Percentiles rank a stretch among this genome's conserved stretches.
These are phyloP conservation scores for Logfia minima DNA, from an alignment of 129 eudicot genomes.

Conservation along the genomic window DNA sequence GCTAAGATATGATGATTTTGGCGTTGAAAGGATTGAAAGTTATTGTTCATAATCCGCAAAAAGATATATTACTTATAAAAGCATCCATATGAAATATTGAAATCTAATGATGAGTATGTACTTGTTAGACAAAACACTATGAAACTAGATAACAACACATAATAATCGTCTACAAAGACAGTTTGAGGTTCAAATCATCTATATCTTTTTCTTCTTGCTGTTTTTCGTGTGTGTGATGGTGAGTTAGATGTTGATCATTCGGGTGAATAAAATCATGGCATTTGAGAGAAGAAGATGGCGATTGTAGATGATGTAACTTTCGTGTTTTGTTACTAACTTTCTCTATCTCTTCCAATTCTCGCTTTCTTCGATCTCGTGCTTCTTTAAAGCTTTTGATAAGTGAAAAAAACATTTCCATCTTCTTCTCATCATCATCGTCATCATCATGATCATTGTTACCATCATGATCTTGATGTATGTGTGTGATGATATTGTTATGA, in stretches of 20 bases:
- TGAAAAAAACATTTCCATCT: constrained; percentile 47
- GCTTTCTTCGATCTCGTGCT: constrained; percentile 27
- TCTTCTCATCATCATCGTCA: constrained; percentile 29
- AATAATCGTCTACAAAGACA: constrained; percentile 9
- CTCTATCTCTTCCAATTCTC: constrained; percentile 15
- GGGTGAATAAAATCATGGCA: constrained; percentile 32
- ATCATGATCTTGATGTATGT: no score
- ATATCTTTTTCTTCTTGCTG: not conserved
- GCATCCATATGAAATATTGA: no score
- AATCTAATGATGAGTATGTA: no score
- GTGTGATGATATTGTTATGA: no score
- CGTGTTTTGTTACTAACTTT: constrained; percentile 4
- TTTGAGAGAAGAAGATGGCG: constrained; percentile 29
- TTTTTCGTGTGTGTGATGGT: not conserved
- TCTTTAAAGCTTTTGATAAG: constrained; percentile 35
- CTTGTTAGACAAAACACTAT: no score
- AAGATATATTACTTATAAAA: no score
- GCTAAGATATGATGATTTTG: no score
- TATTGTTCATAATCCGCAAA: no score
- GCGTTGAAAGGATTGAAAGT: no score
- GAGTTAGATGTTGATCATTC: constrained; percentile 1
- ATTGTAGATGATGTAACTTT: constrained; percentile 20
- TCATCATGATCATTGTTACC: not conserved
- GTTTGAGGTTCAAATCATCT: constrained; percentile 22
- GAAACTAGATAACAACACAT: no score